Base-by-base conservation (phyloP, 1,284 basidiomycete genomes). In the Trichosporon asahii region DNA sequence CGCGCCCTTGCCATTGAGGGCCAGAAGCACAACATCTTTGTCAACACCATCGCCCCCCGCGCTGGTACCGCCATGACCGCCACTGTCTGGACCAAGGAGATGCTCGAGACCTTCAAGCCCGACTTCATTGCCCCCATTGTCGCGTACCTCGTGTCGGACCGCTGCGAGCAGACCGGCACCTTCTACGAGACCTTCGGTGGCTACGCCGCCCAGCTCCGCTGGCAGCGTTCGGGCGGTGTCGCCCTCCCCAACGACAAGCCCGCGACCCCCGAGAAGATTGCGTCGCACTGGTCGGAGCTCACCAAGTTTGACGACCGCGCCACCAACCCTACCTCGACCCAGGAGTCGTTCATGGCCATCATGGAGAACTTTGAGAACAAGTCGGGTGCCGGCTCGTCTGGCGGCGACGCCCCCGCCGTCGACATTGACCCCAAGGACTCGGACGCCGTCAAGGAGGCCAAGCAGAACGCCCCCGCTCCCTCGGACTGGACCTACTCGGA, bases 91-190 rank as follows among this genome's bases (percentile, higher is more conserved):
- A 88, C 82, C 15, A 89, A 93, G 82, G 94, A 97, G 81, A 92
- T 95, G 90, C 90, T 98, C 46, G 91, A 97, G 73, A 92, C 92
- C 12, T 71, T 46, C 65, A 63, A 35, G 89, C 94, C 96, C 64
- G 95, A 98, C 77, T 97, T 87, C 77, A 89, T 99, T 68, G 94
- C 96, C 0, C 88, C 97, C n/a, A 83, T 98, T 66, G 94, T 98
- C 37, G 95, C 94, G 2, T 99, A 91, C 84, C 88, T 99, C 40
- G 90, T 89, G 9, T 95, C 93, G 79, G 88, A 91, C 82, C 87
- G 93, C 77, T 88, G 87, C 37, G 87, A 90, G 68, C 90, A 90
- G 37, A 90, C 91, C 18, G 91, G 92, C 25, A 85, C 86, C 27
- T 82, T 99, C 66, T 95, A 95, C 80, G 95, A 98, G 84, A 88